phyloP scores from a whole-genome alignment of 306 rosid species.

The Rosa persica region DNA sequence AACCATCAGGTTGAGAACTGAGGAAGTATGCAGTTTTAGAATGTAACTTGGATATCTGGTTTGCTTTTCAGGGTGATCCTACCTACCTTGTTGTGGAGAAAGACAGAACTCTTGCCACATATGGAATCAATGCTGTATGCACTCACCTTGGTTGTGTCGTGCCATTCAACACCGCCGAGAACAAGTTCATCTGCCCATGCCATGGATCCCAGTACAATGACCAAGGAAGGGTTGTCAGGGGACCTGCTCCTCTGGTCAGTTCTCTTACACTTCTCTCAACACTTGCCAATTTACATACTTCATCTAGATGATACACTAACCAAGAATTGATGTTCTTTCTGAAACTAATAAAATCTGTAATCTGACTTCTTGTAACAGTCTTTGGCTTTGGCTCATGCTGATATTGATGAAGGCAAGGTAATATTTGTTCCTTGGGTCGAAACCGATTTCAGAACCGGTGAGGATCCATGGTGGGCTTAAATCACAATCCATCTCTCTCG shows the following conservation, averaged over 20 bases:
- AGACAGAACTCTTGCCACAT: constrained; percentile 80
- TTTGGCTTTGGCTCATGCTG: constrained; percentile 75
- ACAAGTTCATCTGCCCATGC: constrained; percentile 96
- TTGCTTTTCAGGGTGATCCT: constrained; percentile 71
- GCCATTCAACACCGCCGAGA: constrained; percentile 83
- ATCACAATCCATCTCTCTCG: background rate
- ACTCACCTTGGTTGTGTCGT: constrained; percentile 98
- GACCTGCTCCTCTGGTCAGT: constrained; percentile 97
- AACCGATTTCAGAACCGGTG: constrained; percentile 94
- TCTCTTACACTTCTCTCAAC: background rate
- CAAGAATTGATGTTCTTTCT: background rate
- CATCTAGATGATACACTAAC: background rate
- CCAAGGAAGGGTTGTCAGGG: constrained; percentile 94
- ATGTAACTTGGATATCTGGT: background rate
- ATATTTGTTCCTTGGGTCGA: constrained; percentile 91
- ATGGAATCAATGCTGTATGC: constrained; percentile 93
- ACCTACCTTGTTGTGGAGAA: constrained; percentile 96
- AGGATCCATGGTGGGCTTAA: constrained; percentile 84
- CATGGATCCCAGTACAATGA: constrained; percentile 95
- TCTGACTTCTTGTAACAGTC: constrained; percentile 50
- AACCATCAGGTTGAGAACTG: background rate
- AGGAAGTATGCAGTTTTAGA: background rate
- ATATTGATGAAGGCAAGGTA: constrained; percentile 73
- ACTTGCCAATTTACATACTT: background rate
- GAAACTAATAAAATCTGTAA: background rate